These are phyloP conservation scores for Meyerozyma athensensis DNA, from an alignment of 1,139 yeast species.

Conservation along the genomic window DNA sequence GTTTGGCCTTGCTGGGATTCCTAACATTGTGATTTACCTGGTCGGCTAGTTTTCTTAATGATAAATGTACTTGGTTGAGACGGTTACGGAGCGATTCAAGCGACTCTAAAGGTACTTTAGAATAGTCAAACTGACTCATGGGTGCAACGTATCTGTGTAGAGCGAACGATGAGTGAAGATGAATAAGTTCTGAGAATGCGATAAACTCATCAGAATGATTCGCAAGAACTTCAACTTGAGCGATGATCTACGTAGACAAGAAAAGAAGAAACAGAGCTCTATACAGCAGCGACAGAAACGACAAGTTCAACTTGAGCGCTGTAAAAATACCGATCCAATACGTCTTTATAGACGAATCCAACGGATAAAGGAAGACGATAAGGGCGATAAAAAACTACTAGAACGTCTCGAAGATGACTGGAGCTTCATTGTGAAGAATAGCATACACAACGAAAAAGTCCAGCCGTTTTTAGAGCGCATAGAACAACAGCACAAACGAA, in stretches of 20 bases:
- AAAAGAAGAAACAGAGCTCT: conserved; percentile 31
- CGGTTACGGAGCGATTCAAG: conserved; percentile 41
- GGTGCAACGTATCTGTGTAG: neutral
- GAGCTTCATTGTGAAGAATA: conserved; percentile 33
- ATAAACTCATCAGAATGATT: conserved; percentile 24
- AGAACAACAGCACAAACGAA: conserved; percentile 14
- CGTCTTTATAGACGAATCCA: conserved; percentile 27
- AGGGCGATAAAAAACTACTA: conserved; percentile 20
- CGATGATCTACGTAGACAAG: conserved; percentile 36
- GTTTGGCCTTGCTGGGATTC: conserved; percentile 32
- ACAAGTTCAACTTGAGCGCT: conserved; percentile 22
- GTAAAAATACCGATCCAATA: conserved; percentile 30
- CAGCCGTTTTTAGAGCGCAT: conserved; percentile 17
- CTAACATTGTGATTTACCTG: conserved; percentile 39
- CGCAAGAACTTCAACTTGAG: conserved; percentile 42
- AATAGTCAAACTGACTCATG: conserved; percentile 14
- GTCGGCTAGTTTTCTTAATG: conserved; percentile 40
- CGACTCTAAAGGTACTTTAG: conserved; percentile 35
- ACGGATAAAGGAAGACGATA: conserved; percentile 19
- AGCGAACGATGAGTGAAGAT: conserved; percentile 2
- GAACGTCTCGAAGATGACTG: conserved; percentile 33
- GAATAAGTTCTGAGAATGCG: conserved; percentile 2
- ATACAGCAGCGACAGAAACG: conserved; percentile 39
- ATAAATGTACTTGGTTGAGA: conserved; percentile 41
- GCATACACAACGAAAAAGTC: conserved; percentile 29